Percentiles rank a stretch among this genome's conserved stretches.
Conservation (phyloP, 192 early-diverging fungal genomes). For the Lunasporangiospora selenospora region DNA sequence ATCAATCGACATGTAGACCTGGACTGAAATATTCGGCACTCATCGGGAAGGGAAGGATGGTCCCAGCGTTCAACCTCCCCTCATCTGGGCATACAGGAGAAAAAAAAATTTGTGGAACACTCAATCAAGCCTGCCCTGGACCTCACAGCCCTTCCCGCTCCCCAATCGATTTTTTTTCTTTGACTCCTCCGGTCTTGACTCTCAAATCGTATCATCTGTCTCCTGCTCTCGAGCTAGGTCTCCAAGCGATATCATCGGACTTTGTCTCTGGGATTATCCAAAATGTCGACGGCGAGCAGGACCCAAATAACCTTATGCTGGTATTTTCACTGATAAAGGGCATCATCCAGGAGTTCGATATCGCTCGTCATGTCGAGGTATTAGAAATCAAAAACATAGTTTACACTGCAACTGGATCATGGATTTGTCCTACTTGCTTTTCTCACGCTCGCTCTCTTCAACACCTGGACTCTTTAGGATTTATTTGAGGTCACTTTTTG, state of each 20-base stretch:
- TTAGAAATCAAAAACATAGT: not conserved
- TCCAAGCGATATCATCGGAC: constrained; percentile 61
- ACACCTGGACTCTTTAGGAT: too few species aligned
- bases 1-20: too few species aligned
- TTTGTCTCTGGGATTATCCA: constrained; percentile 82
- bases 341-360: constrained; percentile 75
- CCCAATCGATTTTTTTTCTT: constrained; percentile 2
- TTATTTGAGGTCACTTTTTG: constrained; percentile 95
- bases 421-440: too few species aligned
- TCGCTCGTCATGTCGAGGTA: constrained; percentile 72
- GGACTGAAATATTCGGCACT: too few species aligned
- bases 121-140: not conserved
- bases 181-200: too few species aligned
- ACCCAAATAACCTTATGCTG: constrained; percentile 90
- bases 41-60: too few species aligned
- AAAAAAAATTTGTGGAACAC: constrained; percentile 52
- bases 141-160: not conserved
- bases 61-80: too few species aligned
- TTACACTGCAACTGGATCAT: too few species aligned
- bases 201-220: not conserved
- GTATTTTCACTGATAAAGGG: constrained; percentile 74
- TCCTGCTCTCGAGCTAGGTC: not conserved
- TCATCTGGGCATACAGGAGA: too few species aligned
- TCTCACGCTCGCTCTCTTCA: not conserved
- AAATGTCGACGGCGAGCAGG: constrained; percentile 95